Evolutionary conservation across 2,329 filamentous ascomycete species (phyloP).

Genomic region (Phialemonium atrogriseum): DNA sequence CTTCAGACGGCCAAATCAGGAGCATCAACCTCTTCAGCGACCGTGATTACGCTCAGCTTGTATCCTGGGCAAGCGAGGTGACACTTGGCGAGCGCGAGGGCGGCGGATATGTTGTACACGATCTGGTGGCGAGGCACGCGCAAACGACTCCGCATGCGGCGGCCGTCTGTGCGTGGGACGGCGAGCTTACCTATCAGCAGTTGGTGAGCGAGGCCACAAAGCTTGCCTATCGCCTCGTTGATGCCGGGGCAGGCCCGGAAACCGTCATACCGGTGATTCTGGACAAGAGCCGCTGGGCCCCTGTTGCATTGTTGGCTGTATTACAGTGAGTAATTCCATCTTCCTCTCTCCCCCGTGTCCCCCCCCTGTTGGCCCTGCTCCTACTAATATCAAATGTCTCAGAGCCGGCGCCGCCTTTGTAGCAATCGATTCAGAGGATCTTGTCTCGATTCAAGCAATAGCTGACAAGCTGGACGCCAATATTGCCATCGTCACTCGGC

Average conservation of each 20-base stretch:
- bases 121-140: constrained; percentile 33
- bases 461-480: constrained; percentile 34
- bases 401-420: constrained; percentile 41
- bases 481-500: constrained; percentile 36
- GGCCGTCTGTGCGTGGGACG: constrained; percentile 37
- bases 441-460: constrained; percentile 30
- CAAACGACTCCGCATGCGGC: constrained; percentile 27
- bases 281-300: constrained; percentile 61
- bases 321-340: constrained; percentile 50
- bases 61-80: constrained; percentile 40
- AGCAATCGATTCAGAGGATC: constrained; percentile 37
- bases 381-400: neutral
- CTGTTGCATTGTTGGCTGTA: constrained; percentile 61
- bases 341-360: neutral
- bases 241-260: constrained; percentile 40
- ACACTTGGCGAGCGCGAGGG: constrained; percentile 28
- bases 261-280: constrained; percentile 58
- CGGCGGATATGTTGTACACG: constrained; percentile 33
- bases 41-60: constrained; percentile 44
- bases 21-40: constrained; percentile 46
- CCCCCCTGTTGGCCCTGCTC: constrained; percentile 28
- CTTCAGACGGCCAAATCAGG: constrained; percentile 30
- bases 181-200: constrained; percentile 32
- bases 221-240: constrained; percentile 36
- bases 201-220: constrained; percentile 27